phyloP scores from a whole-genome alignment of 2,329 filamentous ascomycete genomes.

The Xylariaceae sp. region DNA sequence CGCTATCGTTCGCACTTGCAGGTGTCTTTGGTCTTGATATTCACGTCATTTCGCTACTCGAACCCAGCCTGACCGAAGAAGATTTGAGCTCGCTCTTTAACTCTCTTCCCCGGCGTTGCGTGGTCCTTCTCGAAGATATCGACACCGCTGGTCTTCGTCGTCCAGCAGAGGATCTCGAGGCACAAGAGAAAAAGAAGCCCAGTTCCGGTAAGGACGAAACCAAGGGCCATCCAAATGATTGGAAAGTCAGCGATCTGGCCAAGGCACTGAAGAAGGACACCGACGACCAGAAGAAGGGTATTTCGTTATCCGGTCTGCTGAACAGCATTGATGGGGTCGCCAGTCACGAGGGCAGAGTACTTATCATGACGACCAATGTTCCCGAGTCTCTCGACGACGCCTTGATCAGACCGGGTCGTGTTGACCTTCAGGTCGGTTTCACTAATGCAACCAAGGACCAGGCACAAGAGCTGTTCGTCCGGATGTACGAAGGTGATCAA shows the following conservation, averaged over 20 bases:
- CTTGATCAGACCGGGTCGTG: constrained; percentile 67
- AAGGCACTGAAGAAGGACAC: constrained; percentile 38
- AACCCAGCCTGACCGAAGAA: constrained; percentile 58
- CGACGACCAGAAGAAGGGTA: constrained; percentile 42
- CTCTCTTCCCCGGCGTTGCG: constrained; percentile 56
- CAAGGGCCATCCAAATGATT: constrained; percentile 22
- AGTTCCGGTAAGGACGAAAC: constrained; percentile 5
- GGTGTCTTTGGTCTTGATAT: constrained; percentile 64
- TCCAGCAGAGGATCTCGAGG: constrained; percentile 24
- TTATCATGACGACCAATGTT: constrained; percentile 80
- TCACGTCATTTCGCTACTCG: constrained; percentile 58
- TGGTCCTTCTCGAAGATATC: constrained; percentile 66
- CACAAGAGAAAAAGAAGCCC: constrained; percentile 8
- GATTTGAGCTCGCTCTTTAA: constrained; percentile 56
- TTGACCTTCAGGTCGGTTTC: constrained; percentile 67
- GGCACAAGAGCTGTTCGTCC: constrained; percentile 53
- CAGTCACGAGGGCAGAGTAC: constrained; percentile 71
- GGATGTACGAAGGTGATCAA: constrained; percentile 54
- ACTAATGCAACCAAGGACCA: constrained; percentile 51
- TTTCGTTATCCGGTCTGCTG: constrained; percentile 73
- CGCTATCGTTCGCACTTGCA: constrained; percentile 61
- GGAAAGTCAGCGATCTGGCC: constrained; percentile 38
- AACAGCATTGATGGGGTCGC: constrained; percentile 83
- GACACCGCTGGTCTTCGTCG: constrained; percentile 59
- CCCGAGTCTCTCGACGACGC: constrained; percentile 70